Conservation (phyloP, 108 stramenopile genomes). For the Cyclostephanos tholiformis region DNA sequence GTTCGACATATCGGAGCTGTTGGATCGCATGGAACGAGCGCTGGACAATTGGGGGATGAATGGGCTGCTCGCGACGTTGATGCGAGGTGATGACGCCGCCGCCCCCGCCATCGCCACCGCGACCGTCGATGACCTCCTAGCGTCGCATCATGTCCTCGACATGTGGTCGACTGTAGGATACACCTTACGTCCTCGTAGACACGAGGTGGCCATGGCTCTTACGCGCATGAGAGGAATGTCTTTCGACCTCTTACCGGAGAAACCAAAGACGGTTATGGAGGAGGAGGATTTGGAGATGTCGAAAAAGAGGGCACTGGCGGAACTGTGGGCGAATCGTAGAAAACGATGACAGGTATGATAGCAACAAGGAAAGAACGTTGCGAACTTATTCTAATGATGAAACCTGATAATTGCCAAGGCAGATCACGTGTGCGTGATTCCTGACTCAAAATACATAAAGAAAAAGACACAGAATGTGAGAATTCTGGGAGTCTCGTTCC, state of each 20-base stretch:
- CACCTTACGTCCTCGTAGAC: conserved; percentile 69
- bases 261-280: conserved; percentile 41
- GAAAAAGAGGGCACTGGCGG: conserved; percentile 64
- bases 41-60: conserved; percentile 60
- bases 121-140: conserved; percentile 4
- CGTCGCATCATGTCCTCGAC: conserved; percentile 39
- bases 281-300: conserved; percentile 53
- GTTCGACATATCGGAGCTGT: conserved; percentile 55
- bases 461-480: too few species aligned
- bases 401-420: too few species aligned
- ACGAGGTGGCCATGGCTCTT: conserved; percentile 83
- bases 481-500: too few species aligned
- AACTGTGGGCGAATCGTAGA: conserved; percentile 71
- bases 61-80: conserved; percentile 32
- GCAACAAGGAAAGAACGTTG: too few species aligned
- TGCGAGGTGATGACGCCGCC: conserved; percentile 2
- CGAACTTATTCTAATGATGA: too few species aligned
- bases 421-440: too few species aligned
- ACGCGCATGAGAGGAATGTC: conserved; percentile 75
- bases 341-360: conserved; percentile 19
- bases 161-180: conserved; percentile 64
- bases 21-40: conserved; percentile 56
- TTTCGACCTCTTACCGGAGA: conserved; percentile 68
- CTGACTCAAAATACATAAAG: too few species aligned
- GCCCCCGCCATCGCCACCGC: conserved; percentile 4